A percentile compares a stretch with the other conserved stretches of the same genome.
Conservation (phyloP, 2,329 filamentous ascomycete species). For the Ophiostoma sp. region DNA sequence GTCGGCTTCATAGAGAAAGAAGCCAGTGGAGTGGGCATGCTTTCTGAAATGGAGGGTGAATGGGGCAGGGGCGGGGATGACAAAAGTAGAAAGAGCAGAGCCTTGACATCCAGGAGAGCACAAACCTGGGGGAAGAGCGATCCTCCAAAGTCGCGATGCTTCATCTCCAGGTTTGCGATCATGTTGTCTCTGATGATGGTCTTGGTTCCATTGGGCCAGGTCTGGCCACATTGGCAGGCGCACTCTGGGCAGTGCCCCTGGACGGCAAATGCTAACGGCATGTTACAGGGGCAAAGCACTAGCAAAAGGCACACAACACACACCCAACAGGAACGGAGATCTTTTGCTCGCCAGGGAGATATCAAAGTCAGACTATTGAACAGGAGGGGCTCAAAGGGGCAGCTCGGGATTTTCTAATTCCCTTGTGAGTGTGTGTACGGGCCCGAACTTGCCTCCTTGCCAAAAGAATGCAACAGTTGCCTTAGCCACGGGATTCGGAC, state of each 20-base stretch:
- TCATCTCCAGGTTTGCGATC: background rate
- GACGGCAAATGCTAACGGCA: background rate
- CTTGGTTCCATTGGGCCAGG: background rate
- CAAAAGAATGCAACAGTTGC: background rate
- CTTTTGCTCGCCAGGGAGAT: background rate
- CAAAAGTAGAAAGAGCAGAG: background rate
- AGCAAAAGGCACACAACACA: background rate
- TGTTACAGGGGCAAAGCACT: constrained; percentile 3
- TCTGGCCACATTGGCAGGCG: background rate
- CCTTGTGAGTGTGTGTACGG: background rate
- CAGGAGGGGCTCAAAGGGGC: background rate
- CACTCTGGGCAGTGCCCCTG: background rate
- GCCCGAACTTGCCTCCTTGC: background rate
- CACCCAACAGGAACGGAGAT: background rate
- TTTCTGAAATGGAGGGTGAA: no score
- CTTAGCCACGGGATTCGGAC: background rate
- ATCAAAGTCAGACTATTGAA: background rate
- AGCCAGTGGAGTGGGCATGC: no score
- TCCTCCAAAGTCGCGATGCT: background rate
- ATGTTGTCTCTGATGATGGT: background rate
- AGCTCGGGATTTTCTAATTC: no score
- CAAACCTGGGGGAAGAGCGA: background rate
- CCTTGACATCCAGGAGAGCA: background rate
- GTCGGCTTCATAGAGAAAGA: background rate
- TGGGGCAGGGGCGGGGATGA: background rate